A percentile compares a stretch with the other conserved stretches of the same genome.
Evolutionary conservation across 352 stramenopile genomes (phyloP).

Genomic region (Globisporangium camurandrum): DNA sequence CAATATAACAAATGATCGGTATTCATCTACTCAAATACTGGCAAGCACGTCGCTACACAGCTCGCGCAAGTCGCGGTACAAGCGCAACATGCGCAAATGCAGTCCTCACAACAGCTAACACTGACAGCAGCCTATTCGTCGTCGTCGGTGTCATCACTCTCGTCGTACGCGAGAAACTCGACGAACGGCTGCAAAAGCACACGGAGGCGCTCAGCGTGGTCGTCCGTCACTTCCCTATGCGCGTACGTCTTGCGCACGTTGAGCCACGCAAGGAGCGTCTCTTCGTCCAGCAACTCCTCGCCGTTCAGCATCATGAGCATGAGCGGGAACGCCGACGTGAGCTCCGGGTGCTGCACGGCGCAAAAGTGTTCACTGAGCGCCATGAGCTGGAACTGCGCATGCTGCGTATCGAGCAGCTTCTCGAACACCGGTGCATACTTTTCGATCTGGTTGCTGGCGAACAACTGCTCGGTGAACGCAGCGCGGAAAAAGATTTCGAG

Average conservation of each 20-base stretch:
- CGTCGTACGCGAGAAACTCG: constrained; percentile 95
- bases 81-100: too few species aligned
- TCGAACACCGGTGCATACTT: constrained; percentile 86
- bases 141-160: constrained; percentile 86
- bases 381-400: constrained; percentile 92
- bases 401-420: constrained; percentile 74
- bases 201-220: constrained; percentile 82
- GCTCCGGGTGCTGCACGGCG: constrained; percentile 78
- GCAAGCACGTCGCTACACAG: too few species aligned
- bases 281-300: constrained; percentile 94
- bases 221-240: constrained; percentile 85
- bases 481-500: constrained; percentile 92
- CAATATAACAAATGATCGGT: too few species aligned
- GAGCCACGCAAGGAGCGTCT: constrained; percentile 92
- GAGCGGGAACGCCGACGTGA: constrained; percentile 86
- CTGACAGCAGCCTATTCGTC: constrained; percentile 38
- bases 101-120: too few species aligned
- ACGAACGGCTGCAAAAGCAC: constrained; percentile 91
- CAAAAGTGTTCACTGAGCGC: constrained; percentile 89
- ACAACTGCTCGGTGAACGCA: constrained; percentile 83
- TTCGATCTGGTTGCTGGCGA: constrained; percentile 87
- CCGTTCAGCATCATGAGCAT: constrained; percentile 97
- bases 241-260: constrained; percentile 71
- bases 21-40: too few species aligned
- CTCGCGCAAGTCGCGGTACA: too few species aligned